Conservation (phyloP, 139 green algal species). For the Pleodorina starrii region DNA sequence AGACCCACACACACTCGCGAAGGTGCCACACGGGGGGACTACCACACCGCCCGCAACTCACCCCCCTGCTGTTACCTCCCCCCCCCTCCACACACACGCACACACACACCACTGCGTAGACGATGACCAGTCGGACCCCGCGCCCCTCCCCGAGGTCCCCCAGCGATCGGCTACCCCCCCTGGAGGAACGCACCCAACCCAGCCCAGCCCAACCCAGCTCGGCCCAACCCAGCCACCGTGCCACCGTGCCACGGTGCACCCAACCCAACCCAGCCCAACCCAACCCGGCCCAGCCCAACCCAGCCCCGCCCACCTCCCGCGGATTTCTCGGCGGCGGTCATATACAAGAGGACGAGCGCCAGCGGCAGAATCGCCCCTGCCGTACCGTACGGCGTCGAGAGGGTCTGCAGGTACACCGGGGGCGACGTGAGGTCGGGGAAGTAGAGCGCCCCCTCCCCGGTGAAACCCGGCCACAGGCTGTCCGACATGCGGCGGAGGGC, state of each 20-base stretch:
- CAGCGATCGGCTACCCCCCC: background rate
- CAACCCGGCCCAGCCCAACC: background rate
- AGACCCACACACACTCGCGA: too few species aligned
- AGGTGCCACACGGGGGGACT: too few species aligned
- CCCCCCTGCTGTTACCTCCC: too few species aligned
- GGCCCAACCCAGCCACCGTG: background rate
- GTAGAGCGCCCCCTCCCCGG: slow-evolving; percentile 24
- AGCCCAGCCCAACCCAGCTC: background rate
- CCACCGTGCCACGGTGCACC: background rate
- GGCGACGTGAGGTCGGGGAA: slow-evolving; percentile 54
- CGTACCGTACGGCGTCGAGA: slow-evolving; percentile 59
- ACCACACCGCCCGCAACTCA: too few species aligned
- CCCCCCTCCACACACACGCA: too few species aligned
- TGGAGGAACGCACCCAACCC: background rate
- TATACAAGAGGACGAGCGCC: slow-evolving; percentile 44
- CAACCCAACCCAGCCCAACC: background rate
- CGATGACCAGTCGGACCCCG: too few species aligned
- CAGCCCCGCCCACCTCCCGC: slow-evolving; percentile 14
- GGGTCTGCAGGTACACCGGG: slow-evolving; percentile 44
- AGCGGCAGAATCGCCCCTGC: slow-evolving; percentile 57
- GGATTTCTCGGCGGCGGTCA: slow-evolving; percentile 15
- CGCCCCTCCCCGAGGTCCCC: background rate
- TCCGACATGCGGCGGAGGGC: slow-evolving; percentile 50
- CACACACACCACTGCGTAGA: too few species aligned
- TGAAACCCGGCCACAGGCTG: slow-evolving; percentile 55